Base-by-base conservation (phyloP, 1,139 yeast species). In the Lodderomyces parapsilosis region DNA sequence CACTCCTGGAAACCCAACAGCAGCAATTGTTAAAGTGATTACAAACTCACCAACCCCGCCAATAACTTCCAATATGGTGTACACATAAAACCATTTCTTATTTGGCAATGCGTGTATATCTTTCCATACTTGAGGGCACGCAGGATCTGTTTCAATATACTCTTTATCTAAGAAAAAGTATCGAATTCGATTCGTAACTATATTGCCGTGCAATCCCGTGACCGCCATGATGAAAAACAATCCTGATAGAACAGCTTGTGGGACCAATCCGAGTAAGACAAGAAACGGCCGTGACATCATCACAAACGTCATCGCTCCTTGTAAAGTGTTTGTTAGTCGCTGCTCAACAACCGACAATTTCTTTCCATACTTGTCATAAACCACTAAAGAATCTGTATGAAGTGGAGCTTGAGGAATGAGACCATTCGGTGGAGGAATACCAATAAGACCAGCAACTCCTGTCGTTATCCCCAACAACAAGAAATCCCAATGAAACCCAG, bases 341-440 rank as follows among this genome's bases (percentile, higher is more conserved):
- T 93, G 99, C 55, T 93, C 99, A 2, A 93, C 96, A 7, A 91
- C 93, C 2, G 80, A 69, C 0, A 69, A 57, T 1, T 80, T 71
- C 41, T 58, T 56, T 9, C 79, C 76, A 4, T 62, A 53, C 15
- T 57, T 65, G 47, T 79, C 78, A 49, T 74, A 76, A 3, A 88
- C 83, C 36, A 89, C 80, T 30, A 93, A 65, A 0, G 96, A 81
- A 43, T 76, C 78, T 0, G 98, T 90, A 56, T 93, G 99, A 36
- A 93, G 62, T 0, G 98, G 99, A 0, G 98, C 98, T 61, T 93
- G 99, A 0, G 99, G 99, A 35, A 93, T 91, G 31, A 93, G 69
- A 0, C 99, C 99, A 63, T 93, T 93, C 0, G 98, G 98, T 2
- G 97, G 90, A 0, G 98, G 99, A 1, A 93, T 74, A 0, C 99